Conservation (phyloP, 306 rosid species). For the Delonix regia region DNA sequence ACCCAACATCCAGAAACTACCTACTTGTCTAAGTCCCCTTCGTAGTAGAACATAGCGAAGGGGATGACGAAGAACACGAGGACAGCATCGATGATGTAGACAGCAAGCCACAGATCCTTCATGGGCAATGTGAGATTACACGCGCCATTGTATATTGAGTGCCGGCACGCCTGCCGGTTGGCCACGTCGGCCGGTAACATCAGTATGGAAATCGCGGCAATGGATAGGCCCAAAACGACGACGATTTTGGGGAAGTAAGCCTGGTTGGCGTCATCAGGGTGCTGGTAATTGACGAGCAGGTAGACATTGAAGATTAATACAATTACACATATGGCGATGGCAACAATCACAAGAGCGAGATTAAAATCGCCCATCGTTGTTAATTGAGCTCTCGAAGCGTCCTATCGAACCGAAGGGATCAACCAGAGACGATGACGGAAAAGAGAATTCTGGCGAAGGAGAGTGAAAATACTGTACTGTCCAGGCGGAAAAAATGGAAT, state of each 20-base stretch:
- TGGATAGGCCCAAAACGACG: conserved; percentile 85
- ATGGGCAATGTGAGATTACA: conserved; percentile 88
- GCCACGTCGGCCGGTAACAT: conserved; percentile 98
- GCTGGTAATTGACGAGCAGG: conserved; percentile 89
- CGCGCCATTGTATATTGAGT: conserved; percentile 85
- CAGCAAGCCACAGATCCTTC: conserved; percentile 94
- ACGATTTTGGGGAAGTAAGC: conserved; percentile 94
- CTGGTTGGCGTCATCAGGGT: conserved; percentile 89
- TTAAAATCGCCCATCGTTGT: conserved; percentile 72
- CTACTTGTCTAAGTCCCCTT: conserved; percentile 98
- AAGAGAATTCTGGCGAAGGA: neutral
- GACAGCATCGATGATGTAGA: conserved; percentile 73
- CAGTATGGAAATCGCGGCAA: conserved; percentile 83
- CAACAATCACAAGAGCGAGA: conserved; percentile 74
- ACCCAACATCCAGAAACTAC: conserved; percentile 28
- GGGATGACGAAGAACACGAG: conserved; percentile 95
- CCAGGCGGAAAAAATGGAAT: neutral
- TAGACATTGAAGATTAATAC: conserved; percentile 85
- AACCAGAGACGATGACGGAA: neutral
- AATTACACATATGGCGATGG: conserved; percentile 69
- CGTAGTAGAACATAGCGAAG: conserved; percentile 94
- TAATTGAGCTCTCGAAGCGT: conserved; percentile 32
- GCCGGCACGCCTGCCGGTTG: conserved; percentile 86
- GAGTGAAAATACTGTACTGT: neutral
- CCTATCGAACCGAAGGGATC: conserved; percentile 32